Base-by-base conservation (phyloP, 2,329 filamentous ascomycete genomes). In the Neonectria hederae region DNA sequence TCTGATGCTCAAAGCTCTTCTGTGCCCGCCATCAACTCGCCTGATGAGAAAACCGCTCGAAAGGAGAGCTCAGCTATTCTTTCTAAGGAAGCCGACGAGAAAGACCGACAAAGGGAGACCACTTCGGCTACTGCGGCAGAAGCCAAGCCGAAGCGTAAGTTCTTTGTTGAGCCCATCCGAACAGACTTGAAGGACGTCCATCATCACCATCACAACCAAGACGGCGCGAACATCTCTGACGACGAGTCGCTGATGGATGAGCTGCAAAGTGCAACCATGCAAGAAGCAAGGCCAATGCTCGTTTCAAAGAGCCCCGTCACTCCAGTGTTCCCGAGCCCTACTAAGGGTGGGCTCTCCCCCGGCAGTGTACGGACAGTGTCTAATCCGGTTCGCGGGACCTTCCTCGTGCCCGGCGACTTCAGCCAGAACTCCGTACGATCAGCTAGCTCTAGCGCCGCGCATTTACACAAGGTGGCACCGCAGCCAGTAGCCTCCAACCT, bases 221-320 rank as follows among this genome's bases (percentile, higher is more conserved):
- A 81, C 2, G 81, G 82, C 43, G 26, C n/a, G 19, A 86, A 86
- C 75, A 80, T 88, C 43, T 85, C 80, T 26, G 90, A 91, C n/a
- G 92, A 95, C 76, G 92, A 96, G 74, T 90, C 89, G 17, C 87
- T 94, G 66, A 91, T 97, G 87, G 92, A 97, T 62, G 94, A 97
- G 79, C 81, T 97, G 59, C 91, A 93, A 72, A 91, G 88, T 59
- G 94, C 93, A 28, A 94, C 91, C 2, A 82, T 97, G 19, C 87
- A 96, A 75, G 89, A 97, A 80, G 93, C 93, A n/a, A 91, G 90
- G 75, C 90, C 92, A 2, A 88, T 97, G 67, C 86, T 87, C 2
- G 89, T 96, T 9, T 89, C 91, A 22, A 94, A 94, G 77, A 93
- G 93, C n/a, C 92, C 94, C n/a, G 87, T 91, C 45, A 90, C 87